These are phyloP conservation scores for Ecytonucleospora hepatopenaei DNA, from an alignment of 371 early-diverging fungal species.

Conservation along the genomic window DNA sequence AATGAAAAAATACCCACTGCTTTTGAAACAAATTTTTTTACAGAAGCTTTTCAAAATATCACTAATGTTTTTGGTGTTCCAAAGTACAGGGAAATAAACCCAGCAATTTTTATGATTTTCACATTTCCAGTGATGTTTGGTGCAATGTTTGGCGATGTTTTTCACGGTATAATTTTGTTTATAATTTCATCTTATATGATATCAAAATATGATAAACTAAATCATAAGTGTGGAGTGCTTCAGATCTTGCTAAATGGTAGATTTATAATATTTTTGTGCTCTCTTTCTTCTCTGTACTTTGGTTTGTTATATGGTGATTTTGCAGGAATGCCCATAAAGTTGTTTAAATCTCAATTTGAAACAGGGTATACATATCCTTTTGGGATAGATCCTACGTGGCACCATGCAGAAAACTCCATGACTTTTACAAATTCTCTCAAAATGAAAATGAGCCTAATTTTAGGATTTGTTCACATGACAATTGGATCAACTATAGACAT, in stretches of 20 bases:
- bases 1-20: conserved; percentile 67
- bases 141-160: conserved; percentile 98
- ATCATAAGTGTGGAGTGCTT: conserved; percentile 64
- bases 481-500: conserved; percentile 78
- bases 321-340: conserved; percentile 68
- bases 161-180: conserved; percentile 73
- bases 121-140: conserved; percentile 98
- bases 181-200: conserved; percentile 70
- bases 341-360: conserved; percentile 67
- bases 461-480: conserved; percentile 92
- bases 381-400: conserved; percentile 74
- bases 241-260: conserved; percentile 80
- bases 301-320: conserved; percentile 94
- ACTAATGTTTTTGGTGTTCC: conserved; percentile 95
- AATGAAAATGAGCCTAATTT: conserved; percentile 92
- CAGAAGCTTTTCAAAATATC: conserved; percentile 82
- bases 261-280: conserved; percentile 88
- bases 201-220: conserved; percentile 60
- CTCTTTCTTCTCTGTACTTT: conserved; percentile 81
- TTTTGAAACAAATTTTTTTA: conserved; percentile 83
- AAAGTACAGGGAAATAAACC: conserved; percentile 94
- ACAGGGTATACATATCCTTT: conserved; percentile 55
- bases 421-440: conserved; percentile 94
- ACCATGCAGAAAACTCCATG: conserved; percentile 69
- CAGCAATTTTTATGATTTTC: conserved; percentile 84